These are phyloP conservation scores for Cercospora janseana DNA, from an alignment of 2,329 filamentous ascomycete genomes.

Conservation along the genomic window DNA sequence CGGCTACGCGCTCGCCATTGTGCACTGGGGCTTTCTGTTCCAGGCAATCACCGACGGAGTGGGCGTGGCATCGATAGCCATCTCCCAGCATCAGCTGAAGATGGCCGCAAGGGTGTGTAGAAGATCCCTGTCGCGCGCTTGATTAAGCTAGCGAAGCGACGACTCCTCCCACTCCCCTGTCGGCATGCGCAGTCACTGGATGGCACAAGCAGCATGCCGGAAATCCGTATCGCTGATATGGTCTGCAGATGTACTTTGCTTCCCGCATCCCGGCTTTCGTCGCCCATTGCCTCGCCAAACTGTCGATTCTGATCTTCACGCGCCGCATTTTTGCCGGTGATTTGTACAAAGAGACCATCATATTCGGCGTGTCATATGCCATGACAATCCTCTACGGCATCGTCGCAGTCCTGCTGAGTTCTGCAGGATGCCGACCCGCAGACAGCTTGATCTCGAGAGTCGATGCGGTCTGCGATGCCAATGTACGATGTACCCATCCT, in stretches of 20 bases:
- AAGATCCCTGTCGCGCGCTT: too few relatives aligned
- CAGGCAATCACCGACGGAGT: slow-evolving; percentile 15
- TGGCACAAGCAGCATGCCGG: not conserved
- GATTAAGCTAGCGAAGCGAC: too few relatives aligned
- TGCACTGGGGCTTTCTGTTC: slow-evolving; percentile 25
- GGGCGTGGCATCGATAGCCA: slow-evolving; percentile 16
- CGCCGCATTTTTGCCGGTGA: slow-evolving; percentile 27
- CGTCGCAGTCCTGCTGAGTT: slow-evolving; percentile 24
- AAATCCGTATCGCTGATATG: not conserved
- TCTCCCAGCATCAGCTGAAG: slow-evolving; percentile 13
- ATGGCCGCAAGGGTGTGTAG: slow-evolving; percentile 16
- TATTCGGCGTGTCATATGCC: slow-evolving; percentile 24
- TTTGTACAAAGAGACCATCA: slow-evolving; percentile 25
- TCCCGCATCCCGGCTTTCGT: slow-evolving; percentile 23
- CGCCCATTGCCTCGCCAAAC: slow-evolving; percentile 25
- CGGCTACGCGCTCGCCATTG: slow-evolving; percentile 19
- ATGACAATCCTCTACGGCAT: slow-evolving; percentile 22
- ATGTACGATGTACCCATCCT: slow-evolving; percentile 13
- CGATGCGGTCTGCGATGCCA: slow-evolving; percentile 26
- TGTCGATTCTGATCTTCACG: slow-evolving; percentile 29
- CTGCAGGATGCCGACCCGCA: slow-evolving; percentile 24
- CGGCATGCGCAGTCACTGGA: not conserved
- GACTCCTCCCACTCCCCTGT: not conserved
- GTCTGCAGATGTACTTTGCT: slow-evolving; percentile 25
- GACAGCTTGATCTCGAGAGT: slow-evolving; percentile 18